Evolutionary conservation across 352 stramenopile species (phyloP), one percentile per base, ranked within the genome.

Genomic region (Phytopythium litorale): DNA sequence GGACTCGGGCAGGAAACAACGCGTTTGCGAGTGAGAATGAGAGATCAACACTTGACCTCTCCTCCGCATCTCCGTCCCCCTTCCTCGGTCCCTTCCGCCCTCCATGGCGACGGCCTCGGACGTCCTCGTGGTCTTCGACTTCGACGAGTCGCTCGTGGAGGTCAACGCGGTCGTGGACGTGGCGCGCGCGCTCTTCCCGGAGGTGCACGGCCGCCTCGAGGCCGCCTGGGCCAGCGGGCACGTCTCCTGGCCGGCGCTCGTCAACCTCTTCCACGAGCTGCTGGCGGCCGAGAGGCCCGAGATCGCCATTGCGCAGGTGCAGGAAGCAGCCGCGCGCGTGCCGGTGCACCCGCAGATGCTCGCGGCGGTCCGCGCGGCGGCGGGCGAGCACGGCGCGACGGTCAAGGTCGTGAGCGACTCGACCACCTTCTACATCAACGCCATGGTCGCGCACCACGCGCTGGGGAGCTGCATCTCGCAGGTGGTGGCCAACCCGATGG

Each of bases 101-200:
- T 45, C 40, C 40, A 45, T 45, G 49, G 25, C 25, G 46, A 19
- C 25, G 28, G 48, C 13, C 8, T 40, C 58, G 19, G 62, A 72
- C 13, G 65, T 71, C 32, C 63, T 88, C 52, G 73, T 87, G 25
- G 63, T 90, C 21, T 81, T 87, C 50, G 72, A 77, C 62, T 86
- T 78, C 35, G 75, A 90, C 62, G 50, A 66, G 23, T 74, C 66
- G 50, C 63, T 87, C 40, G 72, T 81, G 18, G 67, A 88, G 46
- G 63, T 66, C 32, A 78, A 91, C 71, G 77, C 77, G 57, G 67
- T 75, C 46, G 58, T 69, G 28, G 70, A 79, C 42, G 49, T 82
- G 7, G 71, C 66, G 52, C 38, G 62, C 19, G 16, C 53, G 57
- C 65, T 88, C 16, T 68, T 73, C 46, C 65, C 73, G 18, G 54